A percentile compares a stretch with the other conserved stretches of the same genome.
These are phyloP conservation scores for Backusella sp. DNA, from an alignment of 192 early-diverging fungal genomes.

Conservation along the genomic window DNA sequence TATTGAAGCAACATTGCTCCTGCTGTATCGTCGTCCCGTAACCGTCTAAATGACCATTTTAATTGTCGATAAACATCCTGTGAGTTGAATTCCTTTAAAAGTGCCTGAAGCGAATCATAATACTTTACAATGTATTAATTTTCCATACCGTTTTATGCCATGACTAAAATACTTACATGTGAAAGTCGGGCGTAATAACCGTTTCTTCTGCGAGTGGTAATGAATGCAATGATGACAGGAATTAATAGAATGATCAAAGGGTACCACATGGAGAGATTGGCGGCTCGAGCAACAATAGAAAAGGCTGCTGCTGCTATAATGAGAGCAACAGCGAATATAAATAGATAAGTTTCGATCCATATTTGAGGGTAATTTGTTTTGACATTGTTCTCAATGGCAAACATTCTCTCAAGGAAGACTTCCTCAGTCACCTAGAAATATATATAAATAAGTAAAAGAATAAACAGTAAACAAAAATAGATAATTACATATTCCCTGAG, in stretches of 20 bases:
- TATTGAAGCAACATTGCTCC: neutral
- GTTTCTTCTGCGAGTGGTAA: slow-evolving; percentile 13
- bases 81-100: slow-evolving; percentile 10
- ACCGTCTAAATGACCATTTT: slow-evolving; percentile 8
- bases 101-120: neutral
- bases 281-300: slow-evolving; percentile 27
- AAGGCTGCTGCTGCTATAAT: slow-evolving; percentile 23
- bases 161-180: neutral
- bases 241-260: slow-evolving; percentile 21
- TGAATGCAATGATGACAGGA: slow-evolving; percentile 18
- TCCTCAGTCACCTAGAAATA: neutral
- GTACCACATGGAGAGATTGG: slow-evolving; percentile 29
- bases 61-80: slow-evolving; percentile 4
- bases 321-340: slow-evolving; percentile 11
- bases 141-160: neutral
- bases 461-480: neutral
- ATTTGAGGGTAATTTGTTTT: slow-evolving; percentile 11
- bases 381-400: neutral
- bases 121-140: neutral
- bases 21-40: slow-evolving; percentile 3
- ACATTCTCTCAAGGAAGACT: slow-evolving; percentile 13
- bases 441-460: neutral
- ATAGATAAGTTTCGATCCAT: slow-evolving; percentile 21
- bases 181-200: neutral
- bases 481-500: slow-evolving; percentile 16